phyloP scores from a whole-genome alignment of 2,329 filamentous ascomycete species.

The Stachybotrys chlorohalonatus region DNA sequence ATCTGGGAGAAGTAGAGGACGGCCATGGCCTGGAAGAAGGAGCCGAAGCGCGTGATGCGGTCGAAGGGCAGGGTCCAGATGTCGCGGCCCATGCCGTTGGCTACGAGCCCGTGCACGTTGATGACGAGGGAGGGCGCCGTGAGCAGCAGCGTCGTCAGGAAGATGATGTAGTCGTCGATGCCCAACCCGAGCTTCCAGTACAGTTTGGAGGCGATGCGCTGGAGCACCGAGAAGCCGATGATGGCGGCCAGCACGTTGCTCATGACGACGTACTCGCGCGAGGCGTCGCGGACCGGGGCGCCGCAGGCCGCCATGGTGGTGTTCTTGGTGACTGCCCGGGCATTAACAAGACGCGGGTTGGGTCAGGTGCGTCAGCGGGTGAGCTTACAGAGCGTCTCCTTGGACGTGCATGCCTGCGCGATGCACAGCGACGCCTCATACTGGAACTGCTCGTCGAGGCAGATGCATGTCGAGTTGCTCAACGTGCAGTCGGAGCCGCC shows the following conservation, averaged over 20 bases:
- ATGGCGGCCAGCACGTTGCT: not conserved
- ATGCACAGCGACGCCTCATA: not conserved
- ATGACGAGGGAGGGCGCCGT: constrained; percentile 1
- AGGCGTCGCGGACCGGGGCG: not conserved
- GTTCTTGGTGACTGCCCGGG: not conserved
- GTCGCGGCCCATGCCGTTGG: constrained; percentile 1
- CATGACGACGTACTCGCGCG: not conserved
- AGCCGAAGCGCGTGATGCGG: constrained; percentile 17
- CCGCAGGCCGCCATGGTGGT: not conserved
- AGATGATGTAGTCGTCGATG: constrained; percentile 9
- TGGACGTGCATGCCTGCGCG: not conserved
- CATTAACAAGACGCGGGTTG: not conserved
- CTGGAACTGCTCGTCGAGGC: not conserved
- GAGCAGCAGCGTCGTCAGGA: constrained; percentile 3
- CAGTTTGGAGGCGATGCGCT: constrained; percentile 1
- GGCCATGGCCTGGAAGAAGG: constrained; percentile 29
- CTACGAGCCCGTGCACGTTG: not conserved
- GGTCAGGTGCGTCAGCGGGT: not conserved
- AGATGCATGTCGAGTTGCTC: constrained; percentile 1
- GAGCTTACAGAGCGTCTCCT: not conserved
- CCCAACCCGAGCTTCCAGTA: constrained; percentile 5
- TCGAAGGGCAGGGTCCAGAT: constrained; percentile 3
- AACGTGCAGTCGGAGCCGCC: not conserved
- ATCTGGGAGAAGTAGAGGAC: constrained; percentile 32
- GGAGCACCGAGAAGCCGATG: not conserved